Conservation (phyloP, 2,329 filamentous ascomycete species). For the Pestalotiopsis sp. region DNA sequence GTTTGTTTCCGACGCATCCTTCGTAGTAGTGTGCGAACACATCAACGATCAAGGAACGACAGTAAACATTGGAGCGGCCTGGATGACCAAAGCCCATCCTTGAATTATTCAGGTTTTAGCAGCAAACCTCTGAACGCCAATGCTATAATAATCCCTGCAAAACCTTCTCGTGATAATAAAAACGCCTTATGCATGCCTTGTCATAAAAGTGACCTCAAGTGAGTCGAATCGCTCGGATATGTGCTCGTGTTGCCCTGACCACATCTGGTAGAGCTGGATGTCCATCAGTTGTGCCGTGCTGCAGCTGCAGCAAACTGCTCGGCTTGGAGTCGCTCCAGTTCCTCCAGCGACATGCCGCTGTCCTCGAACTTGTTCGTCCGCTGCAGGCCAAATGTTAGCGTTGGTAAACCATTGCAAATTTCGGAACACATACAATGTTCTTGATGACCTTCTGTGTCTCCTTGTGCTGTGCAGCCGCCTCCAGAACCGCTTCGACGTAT, state of each 20-base stretch:
- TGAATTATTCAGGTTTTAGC: conserved; percentile 1
- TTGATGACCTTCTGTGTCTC: conserved; percentile 79
- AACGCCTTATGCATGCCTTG: conserved; percentile 17
- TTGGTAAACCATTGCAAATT: conserved; percentile 59
- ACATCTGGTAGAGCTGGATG: background rate
- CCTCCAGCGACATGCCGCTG: conserved; percentile 88
- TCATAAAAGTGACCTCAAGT: background rate
- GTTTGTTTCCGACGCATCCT: too few species aligned
- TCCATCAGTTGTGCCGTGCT: conserved; percentile 26
- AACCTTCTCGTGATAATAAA: conserved; percentile 3
- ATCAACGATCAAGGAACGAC: background rate
- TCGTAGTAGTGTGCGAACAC: too few species aligned
- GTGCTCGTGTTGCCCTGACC: background rate
- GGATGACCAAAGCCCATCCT: background rate
- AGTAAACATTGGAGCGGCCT: background rate
- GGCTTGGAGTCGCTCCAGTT: conserved; percentile 85
- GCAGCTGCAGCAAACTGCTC: conserved; percentile 74
- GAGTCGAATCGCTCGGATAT: background rate
- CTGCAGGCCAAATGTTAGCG: conserved; percentile 44
- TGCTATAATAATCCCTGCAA: conserved; percentile 14
- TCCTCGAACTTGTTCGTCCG: conserved; percentile 97
- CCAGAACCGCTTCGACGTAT: conserved; percentile 80
- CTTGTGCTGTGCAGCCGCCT: conserved; percentile 66
- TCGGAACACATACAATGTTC: conserved; percentile 28
- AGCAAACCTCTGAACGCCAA: conserved; percentile 12